Evolutionary conservation across 768 basidiomycete genomes (phyloP).

Genomic region (Psilocybe azurescens): DNA sequence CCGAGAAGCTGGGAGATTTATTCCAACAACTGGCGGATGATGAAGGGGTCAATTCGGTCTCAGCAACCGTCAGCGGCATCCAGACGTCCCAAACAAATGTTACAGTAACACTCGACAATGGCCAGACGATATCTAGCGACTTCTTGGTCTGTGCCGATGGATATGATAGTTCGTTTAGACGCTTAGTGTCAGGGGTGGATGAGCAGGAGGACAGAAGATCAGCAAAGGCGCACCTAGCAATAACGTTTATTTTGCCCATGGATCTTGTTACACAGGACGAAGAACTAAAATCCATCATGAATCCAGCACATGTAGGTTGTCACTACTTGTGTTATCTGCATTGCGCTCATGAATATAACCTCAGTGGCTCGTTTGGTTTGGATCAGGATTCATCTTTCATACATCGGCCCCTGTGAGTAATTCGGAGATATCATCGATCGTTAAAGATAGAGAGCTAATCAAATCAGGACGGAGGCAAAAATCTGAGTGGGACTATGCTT

Average conservation of each 20-base stretch:
- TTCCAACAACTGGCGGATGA: conserved; percentile 48
- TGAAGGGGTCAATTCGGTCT: conserved; percentile 52
- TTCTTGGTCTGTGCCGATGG: conserved; percentile 68
- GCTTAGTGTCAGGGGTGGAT: conserved; percentile 25
- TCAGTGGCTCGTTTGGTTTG: conserved; percentile 5
- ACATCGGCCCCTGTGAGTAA: not conserved
- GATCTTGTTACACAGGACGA: conserved; percentile 23
- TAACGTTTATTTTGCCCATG: conserved; percentile 37
- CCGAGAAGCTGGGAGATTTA: conserved; percentile 54
- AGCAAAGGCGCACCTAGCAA: conserved; percentile 23
- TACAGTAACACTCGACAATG: conserved; percentile 42
- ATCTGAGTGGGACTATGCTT: conserved; percentile 1
- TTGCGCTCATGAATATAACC: not conserved
- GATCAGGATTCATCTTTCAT: not conserved
- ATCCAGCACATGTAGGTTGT: conserved; percentile 16
- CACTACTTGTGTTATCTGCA: not conserved
- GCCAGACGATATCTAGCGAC: conserved; percentile 50
- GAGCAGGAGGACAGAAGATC: conserved; percentile 10
- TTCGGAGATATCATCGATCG: not conserved
- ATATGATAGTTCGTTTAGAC: conserved; percentile 40
- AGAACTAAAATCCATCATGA: conserved; percentile 31
- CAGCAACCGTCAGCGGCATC: conserved; percentile 37
- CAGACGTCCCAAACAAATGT: conserved; percentile 31
- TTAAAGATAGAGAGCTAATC: not conserved
- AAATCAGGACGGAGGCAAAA: conserved; percentile 16